Evolutionary conservation across 2,329 filamentous ascomycete species (phyloP), one percentile per base, ranked within the genome.

Genomic region (Colletotrichum musicola): DNA sequence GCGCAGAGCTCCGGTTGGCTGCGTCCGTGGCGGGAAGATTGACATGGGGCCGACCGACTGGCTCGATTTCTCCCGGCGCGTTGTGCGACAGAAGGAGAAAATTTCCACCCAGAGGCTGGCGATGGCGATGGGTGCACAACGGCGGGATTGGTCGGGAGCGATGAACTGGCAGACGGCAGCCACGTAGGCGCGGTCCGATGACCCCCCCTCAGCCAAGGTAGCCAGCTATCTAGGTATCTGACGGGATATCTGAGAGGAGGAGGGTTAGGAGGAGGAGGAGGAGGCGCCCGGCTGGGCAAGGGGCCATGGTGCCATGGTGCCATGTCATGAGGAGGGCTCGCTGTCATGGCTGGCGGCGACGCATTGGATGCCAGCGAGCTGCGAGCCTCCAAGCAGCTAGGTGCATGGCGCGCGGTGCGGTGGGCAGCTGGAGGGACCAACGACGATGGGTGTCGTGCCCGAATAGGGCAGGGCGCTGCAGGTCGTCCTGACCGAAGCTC

Each of bases 391-490:
- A 44, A 42, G 18, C 38, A 69, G 44, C 35, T 50, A 69, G 62
- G 42, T 65, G 66, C 66, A 66, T 60, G 50, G n/a, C 25, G 46
- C 56, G 30, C 30, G 30, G 7, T 35, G 30, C 30, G 30, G 30
- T 35, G 30, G 30, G 35, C 50, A 42, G 30, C 27, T 55, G 18
- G 47, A 30, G 20, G 42, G 50, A 53, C 66, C 66, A 66, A 69
- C 55, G 50, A 56, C 47, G 50, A 47, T 35, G 27, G 49, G 66
- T 18, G 50, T 66, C 40, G 50, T 30, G 56, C 46, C 62, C 44
- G 35, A 61, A 69, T 38, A 66, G 25, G 56, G 66, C 66, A 66
- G 62, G 55, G 66, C 56, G 50, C 62, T 61, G 66, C 66, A 68
- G 35, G 16, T 44, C 18, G 18, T 51, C 44, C 13, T 69, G 62